phyloP scores from a whole-genome alignment of 1,284 basidiomycete genomes.

The Trichosporon sp. region DNA sequence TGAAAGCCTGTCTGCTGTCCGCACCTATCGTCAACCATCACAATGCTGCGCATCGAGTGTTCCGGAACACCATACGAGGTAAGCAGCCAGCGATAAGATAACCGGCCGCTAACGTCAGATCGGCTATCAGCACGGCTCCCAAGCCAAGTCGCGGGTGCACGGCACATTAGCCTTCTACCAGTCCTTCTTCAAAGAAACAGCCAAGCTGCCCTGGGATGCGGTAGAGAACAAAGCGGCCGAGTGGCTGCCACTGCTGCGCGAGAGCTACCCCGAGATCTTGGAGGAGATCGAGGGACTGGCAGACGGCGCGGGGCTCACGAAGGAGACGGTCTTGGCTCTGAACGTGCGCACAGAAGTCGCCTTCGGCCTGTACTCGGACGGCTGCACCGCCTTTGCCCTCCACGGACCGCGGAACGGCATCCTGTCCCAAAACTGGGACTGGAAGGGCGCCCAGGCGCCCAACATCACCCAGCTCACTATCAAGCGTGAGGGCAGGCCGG shows the following conservation, averaged over 20 bases:
- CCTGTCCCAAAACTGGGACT: slow-evolving; percentile 23
- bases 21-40: neutral
- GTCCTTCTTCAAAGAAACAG: slow-evolving; percentile 11
- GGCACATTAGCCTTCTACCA: slow-evolving; percentile 20
- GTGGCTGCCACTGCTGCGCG: slow-evolving; percentile 16
- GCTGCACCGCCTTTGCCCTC: slow-evolving; percentile 12
- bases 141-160: slow-evolving; percentile 10
- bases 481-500: neutral
- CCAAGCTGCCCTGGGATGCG: slow-evolving; percentile 15
- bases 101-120: slow-evolving; percentile 6
- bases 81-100: neutral
- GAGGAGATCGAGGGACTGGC: slow-evolving; percentile 19
- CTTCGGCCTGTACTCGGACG: slow-evolving; percentile 15
- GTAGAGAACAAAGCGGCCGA: slow-evolving; percentile 9
- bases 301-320: slow-evolving; percentile 6
- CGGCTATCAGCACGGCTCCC: slow-evolving; percentile 15
- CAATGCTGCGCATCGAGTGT: slow-evolving; percentile 9
- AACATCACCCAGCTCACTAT: slow-evolving; percentile 16
- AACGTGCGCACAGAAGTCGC: slow-evolving; percentile 23
- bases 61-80: slow-evolving; percentile 17
- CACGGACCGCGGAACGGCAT: slow-evolving; percentile 4
- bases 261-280: slow-evolving; percentile 12
- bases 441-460: slow-evolving; percentile 8
- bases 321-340: slow-evolving; percentile 12
- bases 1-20: neutral